phyloP scores from a whole-genome alignment of 208 protist species.

The Trypanosoma lewisi region DNA sequence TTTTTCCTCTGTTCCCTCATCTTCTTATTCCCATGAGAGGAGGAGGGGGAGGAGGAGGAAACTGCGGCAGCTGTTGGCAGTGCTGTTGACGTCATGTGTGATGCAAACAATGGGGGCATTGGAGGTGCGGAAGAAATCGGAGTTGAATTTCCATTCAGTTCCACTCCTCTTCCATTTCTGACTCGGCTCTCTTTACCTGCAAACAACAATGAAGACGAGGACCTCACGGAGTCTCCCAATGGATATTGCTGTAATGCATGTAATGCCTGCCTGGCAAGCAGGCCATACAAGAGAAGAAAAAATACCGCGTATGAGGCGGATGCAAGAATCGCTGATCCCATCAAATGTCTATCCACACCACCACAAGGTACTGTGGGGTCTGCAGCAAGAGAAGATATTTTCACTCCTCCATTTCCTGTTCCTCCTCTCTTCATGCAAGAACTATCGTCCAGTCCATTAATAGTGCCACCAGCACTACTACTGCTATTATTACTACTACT shows the following conservation, averaged over 20 bases:
- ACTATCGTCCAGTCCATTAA: background rate
- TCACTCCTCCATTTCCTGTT: background rate
- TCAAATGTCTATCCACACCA: constrained; percentile 13
- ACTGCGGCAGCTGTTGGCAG: background rate
- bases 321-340: constrained; percentile 10
- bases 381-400: background rate
- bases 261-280: constrained; percentile 17
- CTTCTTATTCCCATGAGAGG: too few species aligned
- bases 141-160: background rate
- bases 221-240: background rate
- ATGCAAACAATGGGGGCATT: background rate
- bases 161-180: background rate
- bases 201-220: background rate
- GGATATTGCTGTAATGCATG: constrained; percentile 18
- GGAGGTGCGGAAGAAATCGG: background rate
- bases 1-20: background rate
- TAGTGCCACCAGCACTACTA: too few species aligned
- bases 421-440: background rate
- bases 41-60: too few species aligned
- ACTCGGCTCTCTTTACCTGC: background rate
- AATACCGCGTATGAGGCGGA: constrained; percentile 13
- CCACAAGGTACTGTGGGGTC: constrained; percentile 7
- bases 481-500: too few species aligned
- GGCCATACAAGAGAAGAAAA: constrained; percentile 18
- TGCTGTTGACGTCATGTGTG: background rate